These are phyloP conservation scores for Neolentinus lepideus DNA, from an alignment of 1,284 basidiomycete species.

Conservation along the genomic window DNA sequence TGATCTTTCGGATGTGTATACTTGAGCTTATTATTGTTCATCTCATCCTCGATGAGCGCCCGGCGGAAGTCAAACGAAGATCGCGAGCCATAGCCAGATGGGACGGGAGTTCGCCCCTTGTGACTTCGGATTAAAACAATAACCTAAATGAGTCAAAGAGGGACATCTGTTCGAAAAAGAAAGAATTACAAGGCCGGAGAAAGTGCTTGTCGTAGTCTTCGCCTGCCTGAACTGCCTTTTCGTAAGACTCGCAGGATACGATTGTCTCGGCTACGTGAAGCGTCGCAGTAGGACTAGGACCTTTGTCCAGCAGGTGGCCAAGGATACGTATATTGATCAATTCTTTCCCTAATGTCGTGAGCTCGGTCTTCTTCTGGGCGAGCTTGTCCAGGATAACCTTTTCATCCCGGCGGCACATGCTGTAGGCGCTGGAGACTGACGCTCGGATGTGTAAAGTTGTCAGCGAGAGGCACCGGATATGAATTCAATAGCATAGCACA, in stretches of 20 bases:
- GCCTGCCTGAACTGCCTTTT: background rate
- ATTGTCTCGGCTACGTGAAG: background rate
- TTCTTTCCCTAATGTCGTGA: background rate
- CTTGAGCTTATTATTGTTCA: background rate
- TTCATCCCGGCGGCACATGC: background rate
- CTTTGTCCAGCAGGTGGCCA: background rate
- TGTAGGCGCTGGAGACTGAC: background rate
- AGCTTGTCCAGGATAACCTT: background rate
- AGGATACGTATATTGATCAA: background rate
- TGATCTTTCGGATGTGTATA: constrained; percentile 5
- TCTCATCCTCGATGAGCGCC: background rate
- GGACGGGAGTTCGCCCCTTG: constrained; percentile 3
- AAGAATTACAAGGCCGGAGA: background rate
- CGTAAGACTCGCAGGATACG: background rate
- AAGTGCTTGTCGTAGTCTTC: background rate
- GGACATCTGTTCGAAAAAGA: constrained; percentile 2
- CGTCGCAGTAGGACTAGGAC: background rate
- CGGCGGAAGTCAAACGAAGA: background rate
- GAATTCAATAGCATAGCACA: background rate
- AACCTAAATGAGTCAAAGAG: background rate
- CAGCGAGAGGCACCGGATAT: background rate
- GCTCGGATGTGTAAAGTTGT: background rate
- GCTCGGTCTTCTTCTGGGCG: background rate
- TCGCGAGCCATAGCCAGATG: background rate
- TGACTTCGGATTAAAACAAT: background rate